Base-by-base conservation (phyloP, 768 basidiomycete genomes). In the Xerocomellus intermedius region DNA sequence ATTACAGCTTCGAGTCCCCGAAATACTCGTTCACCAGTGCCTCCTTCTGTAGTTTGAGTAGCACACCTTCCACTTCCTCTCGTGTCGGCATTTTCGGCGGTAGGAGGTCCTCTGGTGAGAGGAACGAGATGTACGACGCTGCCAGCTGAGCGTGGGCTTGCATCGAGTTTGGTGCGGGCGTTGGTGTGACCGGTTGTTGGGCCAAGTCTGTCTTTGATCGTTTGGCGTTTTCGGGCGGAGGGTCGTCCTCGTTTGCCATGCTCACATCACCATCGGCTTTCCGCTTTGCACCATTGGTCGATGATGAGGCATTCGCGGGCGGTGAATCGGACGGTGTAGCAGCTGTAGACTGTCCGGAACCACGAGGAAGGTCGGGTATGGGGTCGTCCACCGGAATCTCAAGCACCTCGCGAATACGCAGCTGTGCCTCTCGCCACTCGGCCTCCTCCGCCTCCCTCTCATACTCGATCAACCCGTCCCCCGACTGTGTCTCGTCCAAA, bases 11-110 rank as follows among this genome's bases (percentile, higher is more conserved):
- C 33, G 57, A 57, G 42, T 79, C 75, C n/a, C 82, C 85, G 61
- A 82, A 78, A 59, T 86, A 86, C 69, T 97, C 92, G 63, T 91
- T 87, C 52, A 92, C 82, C 42, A 96, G 71, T 21, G 86, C 86
- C 73, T 85, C 81, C 74, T 96, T 95, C 66, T 88, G 79, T 58
- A 94, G 74, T 26, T 79, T 81, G 53, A 97, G 77, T 50, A 97
- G 68, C 10, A 89, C 81, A 21, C 71, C 69, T 67, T 91, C 91
- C 88, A 92, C 87, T 70, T 95, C 90, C 43, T 83, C 81, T 52
- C 81, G 77, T 1, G 82, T 83, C 1, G 91, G 89, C 71, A 95
- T 70, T 61, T 81, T 85, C 0, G 94, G 93, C 12, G 86, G 83
- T 49, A 90, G 65, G 9, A 96, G 78, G 55, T 86, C 79, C 57